phyloP scores from a whole-genome alignment of 306 rosid genomes.

The Trichosanthes cucumerina region DNA sequence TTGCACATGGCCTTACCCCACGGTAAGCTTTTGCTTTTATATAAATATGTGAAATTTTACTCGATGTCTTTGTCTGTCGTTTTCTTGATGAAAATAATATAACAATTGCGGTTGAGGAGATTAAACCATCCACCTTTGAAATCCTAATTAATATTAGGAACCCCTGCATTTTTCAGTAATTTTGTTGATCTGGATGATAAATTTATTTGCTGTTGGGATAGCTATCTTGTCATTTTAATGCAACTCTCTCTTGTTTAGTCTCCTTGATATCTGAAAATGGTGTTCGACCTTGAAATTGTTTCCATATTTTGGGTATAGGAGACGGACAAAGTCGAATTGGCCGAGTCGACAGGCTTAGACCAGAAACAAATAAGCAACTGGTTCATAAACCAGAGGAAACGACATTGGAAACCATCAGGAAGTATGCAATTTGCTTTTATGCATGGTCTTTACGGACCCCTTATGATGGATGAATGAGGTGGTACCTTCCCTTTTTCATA shows the following conservation, averaged over 20 bases:
- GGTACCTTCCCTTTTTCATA: neutral
- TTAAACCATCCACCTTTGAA: no score
- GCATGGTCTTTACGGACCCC: conserved; percentile 36
- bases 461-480: neutral
- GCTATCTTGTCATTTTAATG: neutral
- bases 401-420: conserved; percentile 70
- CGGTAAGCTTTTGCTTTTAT: conserved; percentile 26
- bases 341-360: conserved; percentile 54
- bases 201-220: neutral
- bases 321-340: conserved; percentile 50
- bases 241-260: neutral
- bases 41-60: neutral
- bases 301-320: conserved; percentile 26
- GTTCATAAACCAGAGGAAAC: conserved; percentile 86
- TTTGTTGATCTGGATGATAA: neutral
- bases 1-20: conserved; percentile 80
- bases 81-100: neutral
- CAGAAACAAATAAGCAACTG: conserved; percentile 71
- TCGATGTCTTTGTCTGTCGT: neutral
- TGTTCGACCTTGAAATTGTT: neutral
- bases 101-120: no score
- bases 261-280: neutral
- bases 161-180: neutral
- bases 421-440: conserved; percentile 43
- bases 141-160: neutral